Conservation (phyloP, 2,329 filamentous ascomycete genomes). For the Rutstroemia sp. region DNA sequence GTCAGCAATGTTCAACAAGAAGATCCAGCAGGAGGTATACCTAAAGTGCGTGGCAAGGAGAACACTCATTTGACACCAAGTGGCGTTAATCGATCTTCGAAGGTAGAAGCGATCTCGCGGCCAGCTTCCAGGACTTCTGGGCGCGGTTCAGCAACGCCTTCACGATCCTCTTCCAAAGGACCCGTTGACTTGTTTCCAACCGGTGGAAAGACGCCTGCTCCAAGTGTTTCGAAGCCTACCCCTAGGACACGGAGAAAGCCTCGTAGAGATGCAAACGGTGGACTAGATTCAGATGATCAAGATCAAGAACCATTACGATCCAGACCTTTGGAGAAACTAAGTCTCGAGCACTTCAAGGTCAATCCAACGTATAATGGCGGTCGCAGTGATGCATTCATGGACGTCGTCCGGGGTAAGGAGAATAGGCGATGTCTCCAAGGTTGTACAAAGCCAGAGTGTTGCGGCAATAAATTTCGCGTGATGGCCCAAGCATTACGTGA, state of each 20-base stretch:
- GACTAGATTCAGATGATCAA: conserved; percentile 2
- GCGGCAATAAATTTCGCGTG: conserved; percentile 34
- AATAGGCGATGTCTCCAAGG: conserved; percentile 52
- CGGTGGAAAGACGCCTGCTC: too few species aligned
- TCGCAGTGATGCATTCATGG: conserved; percentile 50
- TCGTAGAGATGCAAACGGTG: neutral
- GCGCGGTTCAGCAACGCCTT: neutral
- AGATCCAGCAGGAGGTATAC: too few species aligned
- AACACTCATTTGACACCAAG: too few species aligned
- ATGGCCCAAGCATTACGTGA: conserved; percentile 22
- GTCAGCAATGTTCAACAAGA: too few species aligned
- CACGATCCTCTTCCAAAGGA: neutral
- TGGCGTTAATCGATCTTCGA: too few species aligned
- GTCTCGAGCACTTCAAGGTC: conserved; percentile 52
- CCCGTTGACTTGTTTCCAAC: too few species aligned
- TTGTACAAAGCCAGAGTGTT: conserved; percentile 51
- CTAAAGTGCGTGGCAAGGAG: too few species aligned
- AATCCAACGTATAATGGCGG: conserved; percentile 54
- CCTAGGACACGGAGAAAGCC: neutral
- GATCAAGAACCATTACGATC: conserved; percentile 34
- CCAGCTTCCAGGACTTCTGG: conserved; percentile 9
- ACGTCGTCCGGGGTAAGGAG: conserved; percentile 51
- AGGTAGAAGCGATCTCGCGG: neutral
- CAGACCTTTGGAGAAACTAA: conserved; percentile 34
- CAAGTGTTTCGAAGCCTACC: neutral